These are phyloP conservation scores for Aspergillus nanangensis DNA, from an alignment of 495 filamentous ascomycete genomes.

Conservation along the genomic window DNA sequence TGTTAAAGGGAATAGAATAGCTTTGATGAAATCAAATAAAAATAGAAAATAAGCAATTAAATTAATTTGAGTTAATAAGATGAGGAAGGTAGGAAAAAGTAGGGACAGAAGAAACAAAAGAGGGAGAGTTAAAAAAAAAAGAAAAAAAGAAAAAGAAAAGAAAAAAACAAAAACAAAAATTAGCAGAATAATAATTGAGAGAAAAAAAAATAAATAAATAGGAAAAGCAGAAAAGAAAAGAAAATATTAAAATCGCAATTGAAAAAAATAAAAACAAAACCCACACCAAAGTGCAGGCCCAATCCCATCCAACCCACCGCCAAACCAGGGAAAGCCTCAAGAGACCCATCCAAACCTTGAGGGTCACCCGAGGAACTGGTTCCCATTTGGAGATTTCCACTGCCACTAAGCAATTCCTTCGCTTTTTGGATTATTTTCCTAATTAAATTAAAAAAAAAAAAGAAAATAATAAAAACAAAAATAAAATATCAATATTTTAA, in stretches of 20 bases:
- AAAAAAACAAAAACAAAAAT: slow-evolving; percentile 4
- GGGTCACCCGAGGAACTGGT: slow-evolving; percentile 38
- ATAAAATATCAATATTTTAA: slow-evolving; percentile 6
- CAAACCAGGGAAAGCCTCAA: slow-evolving; percentile 12
- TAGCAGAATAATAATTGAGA: slow-evolving; percentile 8
- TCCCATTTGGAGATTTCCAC: slow-evolving; percentile 28
- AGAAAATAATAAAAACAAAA: background rate
- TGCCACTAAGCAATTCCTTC: slow-evolving; percentile 20
- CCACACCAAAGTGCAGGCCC: slow-evolving; percentile 11
- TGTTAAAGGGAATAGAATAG: no score
- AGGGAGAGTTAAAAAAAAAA: slow-evolving; percentile 2
- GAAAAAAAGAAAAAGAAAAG: slow-evolving; percentile 5
- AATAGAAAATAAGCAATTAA: slow-evolving; percentile 16
- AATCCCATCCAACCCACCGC: slow-evolving; percentile 4
- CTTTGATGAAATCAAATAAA: no score
- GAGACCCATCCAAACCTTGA: slow-evolving; percentile 21
- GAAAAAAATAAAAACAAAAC: slow-evolving; percentile 13
- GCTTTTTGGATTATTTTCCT: slow-evolving; percentile 8
- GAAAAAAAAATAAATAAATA: slow-evolving; percentile 5
- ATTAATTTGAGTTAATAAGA: slow-evolving; percentile 3
- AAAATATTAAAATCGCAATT: slow-evolving; percentile 5
- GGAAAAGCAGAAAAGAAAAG: slow-evolving; percentile 10
- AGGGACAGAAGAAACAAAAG: slow-evolving; percentile 2
- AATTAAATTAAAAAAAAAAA: slow-evolving; percentile 11
- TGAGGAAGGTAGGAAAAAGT: background rate